A percentile compares a stretch with the other conserved stretches of the same genome.
phyloP scores from a whole-genome alignment of 75 land plant genomes.

The Selaginella tamariscina region DNA sequence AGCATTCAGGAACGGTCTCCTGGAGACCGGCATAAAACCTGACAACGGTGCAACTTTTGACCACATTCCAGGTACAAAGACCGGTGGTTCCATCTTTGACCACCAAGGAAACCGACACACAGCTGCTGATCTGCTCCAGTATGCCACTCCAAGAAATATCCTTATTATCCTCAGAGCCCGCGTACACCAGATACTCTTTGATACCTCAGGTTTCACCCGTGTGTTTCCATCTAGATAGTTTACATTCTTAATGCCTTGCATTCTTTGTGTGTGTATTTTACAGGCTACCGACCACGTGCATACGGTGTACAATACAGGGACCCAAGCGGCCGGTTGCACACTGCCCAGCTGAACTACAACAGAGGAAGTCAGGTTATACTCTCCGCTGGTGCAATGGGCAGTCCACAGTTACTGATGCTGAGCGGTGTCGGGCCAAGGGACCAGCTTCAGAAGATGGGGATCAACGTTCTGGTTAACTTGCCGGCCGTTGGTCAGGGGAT shows the following conservation, averaged over 20 bases:
- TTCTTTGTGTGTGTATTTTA: not conserved
- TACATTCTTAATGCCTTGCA: too few relatives aligned
- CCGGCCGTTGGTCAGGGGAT: constrained; percentile 53
- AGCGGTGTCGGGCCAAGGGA: constrained; percentile 67
- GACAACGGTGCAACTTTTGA: constrained; percentile 68
- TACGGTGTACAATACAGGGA: constrained; percentile 53
- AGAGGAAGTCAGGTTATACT: constrained; percentile 47
- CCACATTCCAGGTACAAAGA: constrained; percentile 59
- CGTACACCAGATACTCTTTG: constrained; percentile 43
- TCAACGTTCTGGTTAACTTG: constrained; percentile 31
- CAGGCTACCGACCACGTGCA: constrained; percentile 33
- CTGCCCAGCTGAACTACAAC: constrained; percentile 25
- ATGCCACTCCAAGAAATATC: constrained; percentile 41
- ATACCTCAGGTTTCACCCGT: not conserved
- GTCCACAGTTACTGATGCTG: constrained; percentile 69
- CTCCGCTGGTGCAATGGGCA: constrained; percentile 69
- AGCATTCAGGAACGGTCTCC: constrained; percentile 40
- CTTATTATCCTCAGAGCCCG: constrained; percentile 50
- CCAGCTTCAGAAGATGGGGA: constrained; percentile 36
- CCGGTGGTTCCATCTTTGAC: constrained; percentile 77
- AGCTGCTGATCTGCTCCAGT: constrained; percentile 70
- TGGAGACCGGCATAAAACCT: constrained; percentile 60
- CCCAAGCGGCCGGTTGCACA: constrained; percentile 31
- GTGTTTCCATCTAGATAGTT: too few relatives aligned
- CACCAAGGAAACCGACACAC: constrained; percentile 45